Conservation (phyloP, 345 rosid species). For the Boechera stricta region DNA sequence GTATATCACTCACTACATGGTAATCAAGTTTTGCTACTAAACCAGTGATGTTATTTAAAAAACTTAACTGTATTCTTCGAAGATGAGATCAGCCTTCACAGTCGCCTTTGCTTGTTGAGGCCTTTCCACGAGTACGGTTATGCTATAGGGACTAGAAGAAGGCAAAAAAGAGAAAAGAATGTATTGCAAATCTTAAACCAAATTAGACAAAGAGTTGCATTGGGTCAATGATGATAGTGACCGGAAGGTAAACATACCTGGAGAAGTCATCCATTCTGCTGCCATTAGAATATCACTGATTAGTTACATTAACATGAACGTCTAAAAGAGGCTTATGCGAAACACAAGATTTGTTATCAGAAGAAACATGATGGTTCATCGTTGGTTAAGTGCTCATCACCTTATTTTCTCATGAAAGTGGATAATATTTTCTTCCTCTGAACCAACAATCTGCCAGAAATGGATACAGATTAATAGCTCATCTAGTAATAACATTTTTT, state of each 20-base stretch:
- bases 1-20: slow-evolving; percentile 9
- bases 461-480: slow-evolving; percentile 33
- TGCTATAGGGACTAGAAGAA: slow-evolving; percentile 76
- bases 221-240: slow-evolving; percentile 7
- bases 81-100: slow-evolving; percentile 80
- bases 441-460: slow-evolving; percentile 75
- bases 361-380: background rate
- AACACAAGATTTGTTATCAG: slow-evolving; percentile 26
- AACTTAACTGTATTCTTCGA: slow-evolving; percentile 82
- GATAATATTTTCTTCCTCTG: slow-evolving; percentile 87
- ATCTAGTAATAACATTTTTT: slow-evolving; percentile 10
- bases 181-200: background rate
- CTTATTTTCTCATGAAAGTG: slow-evolving; percentile 94
- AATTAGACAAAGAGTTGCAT: slow-evolving; percentile 5
- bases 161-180: background rate
- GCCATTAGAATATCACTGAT: slow-evolving; percentile 47
- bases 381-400: slow-evolving; percentile 47
- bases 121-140: slow-evolving; percentile 57
- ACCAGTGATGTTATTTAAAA: slow-evolving; percentile 8
- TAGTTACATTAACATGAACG: slow-evolving; percentile 32
- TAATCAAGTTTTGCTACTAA: slow-evolving; percentile 21
- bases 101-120: slow-evolving; percentile 61
- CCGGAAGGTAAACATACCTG: slow-evolving; percentile 60
- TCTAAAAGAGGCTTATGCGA: slow-evolving; percentile 30
- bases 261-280: slow-evolving; percentile 91